A percentile compares a stretch with the other conserved stretches of the same genome.
phyloP scores from a whole-genome alignment of 495 filamentous ascomycete genomes.

The Penicillium atrosanguineum region DNA sequence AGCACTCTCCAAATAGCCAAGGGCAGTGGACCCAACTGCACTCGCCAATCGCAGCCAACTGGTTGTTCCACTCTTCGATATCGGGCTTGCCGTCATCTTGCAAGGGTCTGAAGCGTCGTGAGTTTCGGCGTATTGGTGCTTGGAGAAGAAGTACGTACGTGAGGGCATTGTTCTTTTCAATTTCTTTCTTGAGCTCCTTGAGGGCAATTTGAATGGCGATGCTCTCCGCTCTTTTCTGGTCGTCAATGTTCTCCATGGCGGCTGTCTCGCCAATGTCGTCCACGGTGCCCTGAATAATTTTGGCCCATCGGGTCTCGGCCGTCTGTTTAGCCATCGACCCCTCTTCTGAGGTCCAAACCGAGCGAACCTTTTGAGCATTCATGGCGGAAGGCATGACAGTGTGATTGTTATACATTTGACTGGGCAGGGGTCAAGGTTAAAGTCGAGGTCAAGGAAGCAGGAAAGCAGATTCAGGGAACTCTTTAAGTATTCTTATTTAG shows the following conservation, averaged over 20 bases:
- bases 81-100: conserved; percentile 70
- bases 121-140: not conserved
- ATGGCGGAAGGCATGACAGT: conserved; percentile 9
- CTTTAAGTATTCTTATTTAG: conserved; percentile 7
- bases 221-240: conserved; percentile 61
- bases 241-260: conserved; percentile 29
- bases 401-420: conserved; percentile 1
- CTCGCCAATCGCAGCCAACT: conserved; percentile 61
- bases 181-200: conserved; percentile 76
- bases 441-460: not conserved
- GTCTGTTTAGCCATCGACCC: conserved; percentile 10
- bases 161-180: conserved; percentile 72
- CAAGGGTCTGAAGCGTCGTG: conserved; percentile 54
- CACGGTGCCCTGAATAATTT: conserved; percentile 61
- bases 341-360: conserved; percentile 10
- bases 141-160: conserved; percentile 47
- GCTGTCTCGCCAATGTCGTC: conserved; percentile 37
- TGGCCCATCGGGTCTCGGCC: conserved; percentile 9
- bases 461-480: conserved; percentile 3
- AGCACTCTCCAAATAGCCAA: conserved; percentile 85
- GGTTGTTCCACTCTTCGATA: conserved; percentile 68
- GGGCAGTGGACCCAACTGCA: conserved; percentile 74
- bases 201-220: conserved; percentile 70
- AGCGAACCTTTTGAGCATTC: conserved; percentile 3
- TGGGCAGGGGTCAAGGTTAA: conserved; percentile 2